phyloP scores from a whole-genome alignment of 2,329 filamentous ascomycete species.

The Beauveria caledonica region DNA sequence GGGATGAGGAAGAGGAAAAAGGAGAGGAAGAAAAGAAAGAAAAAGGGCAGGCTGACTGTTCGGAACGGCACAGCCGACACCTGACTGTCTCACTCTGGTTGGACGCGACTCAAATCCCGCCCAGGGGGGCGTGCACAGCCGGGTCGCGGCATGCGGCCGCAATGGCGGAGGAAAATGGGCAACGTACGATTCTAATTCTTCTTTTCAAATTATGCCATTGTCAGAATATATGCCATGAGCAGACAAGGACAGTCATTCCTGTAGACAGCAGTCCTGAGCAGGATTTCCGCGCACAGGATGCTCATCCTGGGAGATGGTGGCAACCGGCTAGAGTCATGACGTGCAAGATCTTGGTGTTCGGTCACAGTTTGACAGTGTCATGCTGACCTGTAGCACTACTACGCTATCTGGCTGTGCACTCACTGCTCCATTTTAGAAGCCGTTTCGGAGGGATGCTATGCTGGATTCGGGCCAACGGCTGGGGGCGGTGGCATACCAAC shows the following conservation, averaged over 20 bases:
- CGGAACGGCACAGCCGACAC: not conserved
- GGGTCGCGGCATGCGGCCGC: not conserved
- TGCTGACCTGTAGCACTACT: not conserved
- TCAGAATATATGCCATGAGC: too few relatives aligned
- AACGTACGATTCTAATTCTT: not conserved
- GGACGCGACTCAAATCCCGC: not conserved
- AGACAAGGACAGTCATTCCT: not conserved
- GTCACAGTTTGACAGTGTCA: not conserved
- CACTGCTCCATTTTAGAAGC: constrained; percentile 2
- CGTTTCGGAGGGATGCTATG: not conserved
- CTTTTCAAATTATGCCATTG: too few relatives aligned
- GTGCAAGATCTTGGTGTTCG: not conserved
- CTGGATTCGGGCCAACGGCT: too few relatives aligned
- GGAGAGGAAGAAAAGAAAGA: too few relatives aligned
- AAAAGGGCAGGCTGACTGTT: too few relatives aligned
- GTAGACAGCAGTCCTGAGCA: not conserved
- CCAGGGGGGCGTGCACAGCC: not conserved
- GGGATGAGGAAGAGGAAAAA: too few relatives aligned
- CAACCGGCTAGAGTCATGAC: not conserved
- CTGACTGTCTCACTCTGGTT: not conserved
- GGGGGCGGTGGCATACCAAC: too few relatives aligned
- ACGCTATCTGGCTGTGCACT: not conserved
- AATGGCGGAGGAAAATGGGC: not conserved
- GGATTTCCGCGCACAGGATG: not conserved
- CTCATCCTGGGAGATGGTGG: not conserved